phyloP scores from a whole-genome alignment of 495 filamentous ascomycete species.

The Neurospora sp. region DNA sequence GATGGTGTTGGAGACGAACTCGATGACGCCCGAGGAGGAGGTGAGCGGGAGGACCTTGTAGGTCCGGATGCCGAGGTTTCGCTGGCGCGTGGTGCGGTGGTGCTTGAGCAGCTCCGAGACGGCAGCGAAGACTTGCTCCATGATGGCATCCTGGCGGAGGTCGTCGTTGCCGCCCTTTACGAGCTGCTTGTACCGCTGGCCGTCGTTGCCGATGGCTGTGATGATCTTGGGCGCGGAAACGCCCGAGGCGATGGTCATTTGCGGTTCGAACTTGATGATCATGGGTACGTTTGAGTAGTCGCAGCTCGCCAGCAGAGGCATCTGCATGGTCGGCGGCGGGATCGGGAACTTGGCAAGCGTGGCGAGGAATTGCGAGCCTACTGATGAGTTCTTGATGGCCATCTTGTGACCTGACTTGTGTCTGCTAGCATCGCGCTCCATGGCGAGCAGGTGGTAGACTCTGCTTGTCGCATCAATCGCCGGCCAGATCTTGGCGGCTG shows the following conservation, averaged over 20 bases:
- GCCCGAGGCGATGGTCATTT: slow-evolving; percentile 77
- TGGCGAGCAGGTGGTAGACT: slow-evolving; percentile 62
- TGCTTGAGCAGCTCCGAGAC: slow-evolving; percentile 81
- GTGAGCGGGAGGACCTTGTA: slow-evolving; percentile 94
- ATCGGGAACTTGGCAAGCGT: slow-evolving; percentile 49
- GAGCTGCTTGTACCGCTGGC: slow-evolving; percentile 71
- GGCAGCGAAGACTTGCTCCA: slow-evolving; percentile 98
- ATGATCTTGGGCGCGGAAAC: slow-evolving; percentile 89
- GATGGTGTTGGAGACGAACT: slow-evolving; percentile 89
- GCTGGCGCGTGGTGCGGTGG: slow-evolving; percentile 75
- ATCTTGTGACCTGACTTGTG: slow-evolving; percentile 60
- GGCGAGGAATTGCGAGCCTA: slow-evolving; percentile 47
- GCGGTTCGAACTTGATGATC: slow-evolving; percentile 54
- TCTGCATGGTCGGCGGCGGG: slow-evolving; percentile 83
- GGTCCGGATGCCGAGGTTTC: slow-evolving; percentile 78
- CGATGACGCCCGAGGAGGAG: slow-evolving; percentile 78
- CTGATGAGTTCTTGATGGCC: slow-evolving; percentile 45
- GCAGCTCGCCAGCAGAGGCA: slow-evolving; percentile 58
- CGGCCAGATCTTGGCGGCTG: slow-evolving; percentile 46
- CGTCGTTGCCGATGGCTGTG: slow-evolving; percentile 65
- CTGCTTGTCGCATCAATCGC: slow-evolving; percentile 63
- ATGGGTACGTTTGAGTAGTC: slow-evolving; percentile 66
- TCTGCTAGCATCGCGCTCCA: slow-evolving; percentile 44
- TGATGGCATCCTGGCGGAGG: slow-evolving; percentile 96
- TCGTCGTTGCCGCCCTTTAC: slow-evolving; percentile 94